Conservation (phyloP, 1,139 yeast genomes). For the Candida sp. region DNA sequence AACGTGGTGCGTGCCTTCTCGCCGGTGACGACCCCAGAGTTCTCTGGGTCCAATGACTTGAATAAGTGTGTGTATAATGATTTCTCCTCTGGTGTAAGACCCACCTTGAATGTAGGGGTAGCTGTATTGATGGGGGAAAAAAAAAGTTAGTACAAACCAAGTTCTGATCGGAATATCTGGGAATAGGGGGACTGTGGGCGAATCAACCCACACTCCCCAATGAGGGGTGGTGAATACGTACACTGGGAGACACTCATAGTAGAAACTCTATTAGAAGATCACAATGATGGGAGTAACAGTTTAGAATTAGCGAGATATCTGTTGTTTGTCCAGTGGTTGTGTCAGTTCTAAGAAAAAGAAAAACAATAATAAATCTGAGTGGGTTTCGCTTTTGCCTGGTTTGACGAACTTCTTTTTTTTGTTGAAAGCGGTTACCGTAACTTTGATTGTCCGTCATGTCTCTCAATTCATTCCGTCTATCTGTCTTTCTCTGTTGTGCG, state of each 20-base stretch:
- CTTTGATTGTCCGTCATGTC: too few species aligned
- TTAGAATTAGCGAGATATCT: too few species aligned
- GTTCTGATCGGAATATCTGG: slow-evolving; percentile 5
- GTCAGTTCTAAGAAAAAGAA: background rate
- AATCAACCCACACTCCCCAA: background rate
- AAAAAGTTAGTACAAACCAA: slow-evolving; percentile 9
- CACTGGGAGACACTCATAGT: slow-evolving; percentile 32
- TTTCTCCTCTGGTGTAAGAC: slow-evolving; percentile 81
- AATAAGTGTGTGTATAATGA: slow-evolving; percentile 75
- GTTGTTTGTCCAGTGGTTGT: background rate
- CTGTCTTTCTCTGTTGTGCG: background rate
- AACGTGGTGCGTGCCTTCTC: slow-evolving; percentile 86
- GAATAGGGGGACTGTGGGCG: background rate
- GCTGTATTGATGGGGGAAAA: slow-evolving; percentile 5
- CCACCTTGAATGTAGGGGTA: slow-evolving; percentile 42
- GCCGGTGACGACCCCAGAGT: slow-evolving; percentile 86
- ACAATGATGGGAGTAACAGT: too few species aligned
- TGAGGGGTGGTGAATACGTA: slow-evolving; percentile 18
- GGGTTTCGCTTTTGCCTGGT: background rate
- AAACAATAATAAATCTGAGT: background rate
- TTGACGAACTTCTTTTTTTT: background rate
- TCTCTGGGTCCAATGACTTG: slow-evolving; percentile 78
- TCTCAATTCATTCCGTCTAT: too few species aligned
- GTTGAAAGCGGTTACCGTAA: background rate
- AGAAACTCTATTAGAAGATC: background rate